A percentile compares a stretch with the other conserved stretches of the same genome.
phyloP scores from a whole-genome alignment of 1,284 basidiomycete species.

The Naganishia liquefaciens region DNA sequence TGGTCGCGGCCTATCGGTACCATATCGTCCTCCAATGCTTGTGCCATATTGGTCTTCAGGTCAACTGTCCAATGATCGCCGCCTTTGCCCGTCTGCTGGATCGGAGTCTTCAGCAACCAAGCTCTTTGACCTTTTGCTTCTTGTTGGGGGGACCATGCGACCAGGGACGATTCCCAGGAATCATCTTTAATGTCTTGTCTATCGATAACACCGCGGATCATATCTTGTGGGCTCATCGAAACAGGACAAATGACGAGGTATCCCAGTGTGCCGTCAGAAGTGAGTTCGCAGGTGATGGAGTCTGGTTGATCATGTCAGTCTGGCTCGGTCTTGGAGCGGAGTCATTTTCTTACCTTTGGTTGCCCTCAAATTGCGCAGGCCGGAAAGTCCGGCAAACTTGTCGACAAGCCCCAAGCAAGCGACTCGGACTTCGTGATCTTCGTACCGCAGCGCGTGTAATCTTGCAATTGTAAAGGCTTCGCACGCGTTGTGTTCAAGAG shows the following conservation, averaged over 20 bases:
- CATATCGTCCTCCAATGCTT: neutral
- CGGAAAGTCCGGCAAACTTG: slow-evolving; percentile 38
- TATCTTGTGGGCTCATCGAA: neutral
- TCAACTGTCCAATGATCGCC: slow-evolving; percentile 1
- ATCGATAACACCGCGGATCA: neutral
- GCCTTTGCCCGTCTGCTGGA: neutral
- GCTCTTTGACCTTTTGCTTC: neutral
- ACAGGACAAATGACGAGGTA: neutral
- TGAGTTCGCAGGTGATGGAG: neutral
- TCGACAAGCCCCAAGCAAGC: slow-evolving; percentile 41
- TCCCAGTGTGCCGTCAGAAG: slow-evolving; percentile 4
- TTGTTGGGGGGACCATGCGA: neutral
- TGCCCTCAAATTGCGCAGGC: neutral
- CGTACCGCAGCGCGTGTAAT: neutral
- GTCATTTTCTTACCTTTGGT: neutral
- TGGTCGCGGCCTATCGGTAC: too few relatives aligned
- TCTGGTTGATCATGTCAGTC: neutral
- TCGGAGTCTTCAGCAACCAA: slow-evolving; percentile 7
- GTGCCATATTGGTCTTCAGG: neutral
- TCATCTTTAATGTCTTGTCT: neutral
- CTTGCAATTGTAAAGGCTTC: slow-evolving; percentile 15
- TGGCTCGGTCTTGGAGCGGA: neutral
- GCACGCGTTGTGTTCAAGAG: slow-evolving; percentile 4
- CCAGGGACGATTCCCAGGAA: neutral
- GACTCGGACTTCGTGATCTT: slow-evolving; percentile 11